Base-by-base conservation (phyloP, 768 basidiomycete species). In the Trametes cubensis region DNA sequence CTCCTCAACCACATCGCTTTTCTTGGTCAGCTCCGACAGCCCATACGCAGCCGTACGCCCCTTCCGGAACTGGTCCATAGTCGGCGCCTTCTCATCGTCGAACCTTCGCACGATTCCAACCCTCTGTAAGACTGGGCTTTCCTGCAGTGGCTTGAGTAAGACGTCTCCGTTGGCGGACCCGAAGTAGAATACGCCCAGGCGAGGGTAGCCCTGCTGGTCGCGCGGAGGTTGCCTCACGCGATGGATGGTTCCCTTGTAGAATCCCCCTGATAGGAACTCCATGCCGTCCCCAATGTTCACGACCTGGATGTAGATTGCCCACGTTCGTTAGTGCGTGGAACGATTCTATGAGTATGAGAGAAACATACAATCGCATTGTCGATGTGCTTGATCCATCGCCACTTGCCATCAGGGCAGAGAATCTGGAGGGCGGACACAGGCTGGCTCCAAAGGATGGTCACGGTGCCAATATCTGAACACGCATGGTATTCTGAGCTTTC, bases 151-250 rank as follows among this genome's bases (percentile, higher is more conserved):
- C 6, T 62, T 51, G 20, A 78, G 67, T 15, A 42, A 50, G n/a
- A 72, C 61, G 41, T 71, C 66, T 59, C 75, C 72, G 54, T 74
- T 67, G 13, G 74, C 70, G 39, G 71, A 64, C 3, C 65, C 66
- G 64, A 78, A 78, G 68, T 77, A 78, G 68, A 72, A 71, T 7
- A 74, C 66, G n/a, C 76, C 76, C 14, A 78, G 72, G n/a, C 77
- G 74, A 28, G 63, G 58, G 65, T 71, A 72, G 6, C 69, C 69
- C 1, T 67, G 73, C 63, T 78, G 77, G 54, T 76, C 75, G 18
- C 44, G 38, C 0, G 77, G 77, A 8, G 77, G 77, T 47, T 76
- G 75, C 20, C 75, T 60, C 39, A 78, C 77, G 41, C 77, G 77
- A 55, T 77, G 77, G 28, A 78, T 72, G 0, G 77, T 76, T 2